Evolutionary conservation across 441 rosid genomes (phyloP), one percentile per base, ranked within the genome.

Genomic region (Gossypium gossypioides): DNA sequence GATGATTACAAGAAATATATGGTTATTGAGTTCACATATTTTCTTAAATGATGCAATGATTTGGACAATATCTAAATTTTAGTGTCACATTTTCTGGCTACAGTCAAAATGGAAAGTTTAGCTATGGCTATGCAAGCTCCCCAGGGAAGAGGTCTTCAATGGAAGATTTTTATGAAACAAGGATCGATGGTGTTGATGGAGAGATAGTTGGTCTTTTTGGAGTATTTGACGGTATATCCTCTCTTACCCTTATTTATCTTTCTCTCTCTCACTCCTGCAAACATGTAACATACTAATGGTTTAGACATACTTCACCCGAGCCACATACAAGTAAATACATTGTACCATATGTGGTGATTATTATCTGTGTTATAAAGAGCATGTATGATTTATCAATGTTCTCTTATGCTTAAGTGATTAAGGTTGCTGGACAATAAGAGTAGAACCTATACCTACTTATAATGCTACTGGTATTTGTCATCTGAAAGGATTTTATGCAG

Each of bases 111-210:
- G 96, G 96, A 75, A 91, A 84, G 81, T 88, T 96, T 83, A 92
- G 97, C 83, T 96, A 90, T 78, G 99, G 99, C 78, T 96, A 91
- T 85, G 98, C 99, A 79, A 96, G 99, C 86, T 92, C 96, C 72
- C 93, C 95, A 0, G 98, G 99, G 70, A 96, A 93, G 76, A 85
- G 99, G 75, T 85, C 97, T 74, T 92, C 98, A 21, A 96, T 96
- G 99, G 99, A 96, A 83, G 99, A 96, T 77, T 96, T 92, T 65
- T 93, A 89, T 59, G 99, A 96, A 81, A 90, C 96, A 32, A 85
- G 98, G 78, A 89, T 93, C 60, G 97, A 90, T 77, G 96, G 93
- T 51, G 91, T 96, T 72, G 87, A 89, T 12, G 99, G 97, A 34
- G 95, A 90, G 79, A 88, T 89, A 46, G 90, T 96, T 81, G 96